Base-by-base conservation (phyloP, 2,329 filamentous ascomycete genomes). In the Claviceps quebecensis region DNA sequence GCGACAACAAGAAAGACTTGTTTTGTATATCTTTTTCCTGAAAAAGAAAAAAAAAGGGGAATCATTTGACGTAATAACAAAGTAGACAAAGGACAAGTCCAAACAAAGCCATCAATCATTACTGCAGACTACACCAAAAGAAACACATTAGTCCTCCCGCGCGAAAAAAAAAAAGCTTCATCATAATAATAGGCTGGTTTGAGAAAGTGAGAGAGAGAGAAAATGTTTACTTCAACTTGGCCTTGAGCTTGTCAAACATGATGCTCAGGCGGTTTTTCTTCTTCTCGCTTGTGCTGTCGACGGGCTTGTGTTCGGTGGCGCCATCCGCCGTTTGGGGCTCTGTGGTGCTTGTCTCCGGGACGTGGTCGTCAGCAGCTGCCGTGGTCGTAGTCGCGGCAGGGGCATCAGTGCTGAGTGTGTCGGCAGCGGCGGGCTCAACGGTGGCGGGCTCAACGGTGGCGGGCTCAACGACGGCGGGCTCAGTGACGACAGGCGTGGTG, bases 191-290 rank as follows among this genome's bases (percentile, higher is more conserved):
- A 48, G 5, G 48, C 45, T 50, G 37, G 29, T 34, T 34, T 34
- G 29, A 34, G 29, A 34, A 11, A 34, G 29, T 34, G 29, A 9
- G 22, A 8, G 3, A 45, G 39, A 22, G 19, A 19, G 1, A 50
- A 50, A 17, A 4, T 17, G n/a, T 37, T 38, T 65, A 62, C 46
- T 64, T 62, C 52, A 70, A 57, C 66, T 69, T 78, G 58, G 68
- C 62, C 67, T 74, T 75, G 60, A 79, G 60, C 69, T 76, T 79
- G 66, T 67, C 70, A 62, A 86, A 78, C 59, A 85, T 76, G 50
- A 74, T 68, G 66, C 81, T 84, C 53, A 83, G 59, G 50, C 81
- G 74, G 65, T 78, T 72, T 72, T 81, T 82, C 73, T 82, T 83
- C 73, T 84, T 85, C 69, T 78, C 80, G 49, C 79, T 73, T 16